These are phyloP conservation scores for Chaetomium olivaceum DNA, from an alignment of 2,329 filamentous ascomycete species.

Conservation along the genomic window DNA sequence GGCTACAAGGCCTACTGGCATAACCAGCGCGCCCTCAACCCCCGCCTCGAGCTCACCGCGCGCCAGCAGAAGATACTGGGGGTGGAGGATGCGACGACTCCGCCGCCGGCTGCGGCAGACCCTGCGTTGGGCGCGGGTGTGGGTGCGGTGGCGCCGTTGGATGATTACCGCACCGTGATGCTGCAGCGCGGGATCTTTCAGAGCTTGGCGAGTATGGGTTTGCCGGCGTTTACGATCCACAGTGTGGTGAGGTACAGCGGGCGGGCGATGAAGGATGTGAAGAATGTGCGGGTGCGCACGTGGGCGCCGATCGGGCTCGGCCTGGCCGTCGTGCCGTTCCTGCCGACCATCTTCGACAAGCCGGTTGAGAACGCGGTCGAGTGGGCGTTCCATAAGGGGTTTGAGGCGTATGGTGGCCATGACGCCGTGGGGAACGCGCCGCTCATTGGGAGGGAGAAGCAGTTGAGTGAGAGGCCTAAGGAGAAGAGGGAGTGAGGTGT, in stretches of 20 bases:
- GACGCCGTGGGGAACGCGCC: slow-evolving; percentile 57
- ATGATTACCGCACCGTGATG: slow-evolving; percentile 91
- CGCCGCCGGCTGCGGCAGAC: not conserved
- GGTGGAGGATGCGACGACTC: slow-evolving; percentile 25
- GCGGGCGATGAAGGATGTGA: slow-evolving; percentile 76
- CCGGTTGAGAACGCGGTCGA: slow-evolving; percentile 91
- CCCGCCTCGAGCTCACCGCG: slow-evolving; percentile 58
- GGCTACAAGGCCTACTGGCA: slow-evolving; percentile 92
- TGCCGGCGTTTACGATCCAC: slow-evolving; percentile 93
- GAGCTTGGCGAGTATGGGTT: slow-evolving; percentile 84
- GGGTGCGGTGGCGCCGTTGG: slow-evolving; percentile 64
- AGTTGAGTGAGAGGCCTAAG: slow-evolving; percentile 43
- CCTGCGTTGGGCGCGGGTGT: slow-evolving; percentile 41
- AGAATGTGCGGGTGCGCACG: slow-evolving; percentile 73
- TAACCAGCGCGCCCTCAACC: slow-evolving; percentile 75
- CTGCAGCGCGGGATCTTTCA: slow-evolving; percentile 89
- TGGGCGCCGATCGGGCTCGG: slow-evolving; percentile 91
- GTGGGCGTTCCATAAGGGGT: slow-evolving; percentile 82
- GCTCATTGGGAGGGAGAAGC: slow-evolving; percentile 53
- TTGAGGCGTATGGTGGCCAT: slow-evolving; percentile 69
- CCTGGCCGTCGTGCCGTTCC: slow-evolving; percentile 73
- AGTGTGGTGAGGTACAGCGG: slow-evolving; percentile 89
- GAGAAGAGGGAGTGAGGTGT: slow-evolving; percentile 42
- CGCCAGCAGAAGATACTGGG: slow-evolving; percentile 53
- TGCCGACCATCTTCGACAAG: slow-evolving; percentile 84